A percentile compares a stretch with the other conserved stretches of the same genome.
These are phyloP conservation scores for Aphanomyces invadans DNA, from an alignment of 352 stramenopile species.

Conservation along the genomic window DNA sequence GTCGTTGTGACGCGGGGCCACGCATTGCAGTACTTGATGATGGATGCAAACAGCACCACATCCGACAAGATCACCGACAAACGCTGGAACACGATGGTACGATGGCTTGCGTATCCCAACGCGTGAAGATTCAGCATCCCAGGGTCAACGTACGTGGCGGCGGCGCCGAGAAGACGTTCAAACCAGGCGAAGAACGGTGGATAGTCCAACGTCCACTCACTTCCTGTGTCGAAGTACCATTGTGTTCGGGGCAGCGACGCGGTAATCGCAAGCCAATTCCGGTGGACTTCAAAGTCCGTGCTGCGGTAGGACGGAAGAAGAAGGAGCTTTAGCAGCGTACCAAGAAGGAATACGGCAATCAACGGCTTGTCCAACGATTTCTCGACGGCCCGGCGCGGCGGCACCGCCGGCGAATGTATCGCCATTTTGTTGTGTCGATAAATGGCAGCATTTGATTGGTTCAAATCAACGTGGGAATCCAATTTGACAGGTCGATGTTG, in stretches of 20 bases:
- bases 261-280: conserved; percentile 97
- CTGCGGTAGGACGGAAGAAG: conserved; percentile 90
- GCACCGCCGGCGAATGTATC: not conserved
- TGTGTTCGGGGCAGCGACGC: conserved; percentile 65
- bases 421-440: not conserved
- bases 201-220: conserved; percentile 98
- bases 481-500: not conserved
- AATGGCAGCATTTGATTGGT: not conserved
- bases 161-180: conserved; percentile 83
- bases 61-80: conserved; percentile 89
- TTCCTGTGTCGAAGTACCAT: conserved; percentile 96
- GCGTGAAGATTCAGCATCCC: conserved; percentile 58
- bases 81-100: conserved; percentile 87
- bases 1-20: conserved; percentile 74
- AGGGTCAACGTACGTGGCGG: conserved; percentile 46
- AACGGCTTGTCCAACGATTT: conserved; percentile 21
- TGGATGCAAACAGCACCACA: conserved; percentile 78
- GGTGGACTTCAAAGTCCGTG: conserved; percentile 98
- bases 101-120: conserved; percentile 45
- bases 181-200: conserved; percentile 97
- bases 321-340: conserved; percentile 67
- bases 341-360: conserved; percentile 21
- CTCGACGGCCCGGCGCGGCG: not conserved
- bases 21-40: conserved; percentile 67
- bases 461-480: not conserved